A percentile compares a stretch with the other conserved stretches of the same genome.
phyloP scores from a whole-genome alignment of 2,329 filamentous ascomycete species.

The Diplodia scrobiculata region DNA sequence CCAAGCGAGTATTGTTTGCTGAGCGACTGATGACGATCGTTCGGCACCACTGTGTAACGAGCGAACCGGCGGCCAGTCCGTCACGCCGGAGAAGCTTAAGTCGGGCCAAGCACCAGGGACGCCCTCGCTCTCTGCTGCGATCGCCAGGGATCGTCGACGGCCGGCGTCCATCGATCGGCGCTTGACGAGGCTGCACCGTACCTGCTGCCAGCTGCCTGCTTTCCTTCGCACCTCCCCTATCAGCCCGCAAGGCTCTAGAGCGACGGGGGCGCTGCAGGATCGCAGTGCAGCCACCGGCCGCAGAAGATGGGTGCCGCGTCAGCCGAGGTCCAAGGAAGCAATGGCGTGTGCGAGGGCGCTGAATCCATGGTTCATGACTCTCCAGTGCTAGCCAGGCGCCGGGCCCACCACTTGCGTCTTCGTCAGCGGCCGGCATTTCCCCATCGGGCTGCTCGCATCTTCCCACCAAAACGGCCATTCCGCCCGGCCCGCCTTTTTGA shows the following conservation, averaged over 20 bases:
- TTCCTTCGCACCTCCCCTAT: background rate
- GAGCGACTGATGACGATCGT: background rate
- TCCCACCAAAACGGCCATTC: background rate
- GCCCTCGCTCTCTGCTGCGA: background rate
- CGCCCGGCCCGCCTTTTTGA: background rate
- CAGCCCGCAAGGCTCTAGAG: background rate
- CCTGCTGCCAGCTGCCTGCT: background rate
- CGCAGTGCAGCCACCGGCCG: background rate
- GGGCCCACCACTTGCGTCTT: background rate
- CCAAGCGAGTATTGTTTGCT: background rate
- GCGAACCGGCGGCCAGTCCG: too few relatives aligned
- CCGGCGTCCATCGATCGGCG: background rate
- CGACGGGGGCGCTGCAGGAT: background rate
- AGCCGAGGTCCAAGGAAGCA: background rate
- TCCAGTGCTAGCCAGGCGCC: background rate
- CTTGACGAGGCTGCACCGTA: background rate
- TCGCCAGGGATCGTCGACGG: background rate
- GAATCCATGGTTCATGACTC: background rate
- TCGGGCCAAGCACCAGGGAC: background rate
- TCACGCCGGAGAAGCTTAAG: background rate
- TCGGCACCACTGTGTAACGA: background rate
- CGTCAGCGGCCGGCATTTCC: background rate
- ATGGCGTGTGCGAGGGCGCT: background rate
- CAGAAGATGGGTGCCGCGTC: background rate
- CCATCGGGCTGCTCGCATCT: background rate